Percentiles rank a stretch among this genome's conserved stretches.
Evolutionary conservation across 2,329 filamentous ascomycete species (phyloP).

Genomic region (Trichoderma gracile): DNA sequence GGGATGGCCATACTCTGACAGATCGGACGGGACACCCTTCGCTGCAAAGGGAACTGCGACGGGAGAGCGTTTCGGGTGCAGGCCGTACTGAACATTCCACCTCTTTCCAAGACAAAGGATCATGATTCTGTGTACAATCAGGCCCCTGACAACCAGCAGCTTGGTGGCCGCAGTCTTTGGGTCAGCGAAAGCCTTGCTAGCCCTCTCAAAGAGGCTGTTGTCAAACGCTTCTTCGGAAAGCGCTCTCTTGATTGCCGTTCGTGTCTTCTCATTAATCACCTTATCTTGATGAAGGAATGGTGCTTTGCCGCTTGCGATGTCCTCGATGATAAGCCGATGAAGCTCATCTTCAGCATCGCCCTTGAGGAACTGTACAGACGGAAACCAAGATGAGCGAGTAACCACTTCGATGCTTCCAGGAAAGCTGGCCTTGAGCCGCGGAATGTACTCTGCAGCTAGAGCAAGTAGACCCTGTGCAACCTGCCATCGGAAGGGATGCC

Average conservation of each 20-base stretch:
- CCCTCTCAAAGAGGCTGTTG: not conserved
- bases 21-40: conserved; percentile 57
- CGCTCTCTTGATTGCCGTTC: conserved; percentile 25
- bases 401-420: conserved; percentile 51
- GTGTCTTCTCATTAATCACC: not conserved
- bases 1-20: conserved; percentile 68
- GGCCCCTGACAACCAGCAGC: conserved; percentile 13
- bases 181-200: not conserved
- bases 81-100: conserved; percentile 67
- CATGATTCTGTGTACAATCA: conserved; percentile 46
- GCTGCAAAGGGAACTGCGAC: conserved; percentile 55
- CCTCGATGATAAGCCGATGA: conserved; percentile 41
- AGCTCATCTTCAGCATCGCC: conserved; percentile 49
- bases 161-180: conserved; percentile 1
- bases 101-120: conserved; percentile 60
- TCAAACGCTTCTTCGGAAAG: not conserved
- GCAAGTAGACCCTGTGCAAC: conserved; percentile 44
- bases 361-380: conserved; percentile 58
- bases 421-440: conserved; percentile 41
- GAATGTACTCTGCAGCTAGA: conserved; percentile 43
- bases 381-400: conserved; percentile 47
- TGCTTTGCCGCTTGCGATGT: conserved; percentile 41
- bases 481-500: conserved; percentile 55
- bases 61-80: conserved; percentile 55
- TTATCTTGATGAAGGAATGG: conserved; percentile 9